Base-by-base conservation (phyloP, 2,329 filamentous ascomycete genomes). In the Colletotrichum liriopes region DNA sequence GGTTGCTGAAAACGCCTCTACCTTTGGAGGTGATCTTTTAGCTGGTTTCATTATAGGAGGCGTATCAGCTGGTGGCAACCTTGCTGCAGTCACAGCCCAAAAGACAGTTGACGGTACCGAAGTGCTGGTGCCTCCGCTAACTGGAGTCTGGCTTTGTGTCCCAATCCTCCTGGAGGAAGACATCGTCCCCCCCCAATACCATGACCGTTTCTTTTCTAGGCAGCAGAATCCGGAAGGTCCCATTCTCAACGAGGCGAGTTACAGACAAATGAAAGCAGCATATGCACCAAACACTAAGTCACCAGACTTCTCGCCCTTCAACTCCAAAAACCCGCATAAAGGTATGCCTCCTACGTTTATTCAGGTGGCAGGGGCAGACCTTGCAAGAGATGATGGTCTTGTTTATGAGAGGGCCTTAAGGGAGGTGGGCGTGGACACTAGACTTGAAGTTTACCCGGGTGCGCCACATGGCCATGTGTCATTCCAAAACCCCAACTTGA, bases 291-390 rank as follows among this genome's bases (percentile, higher is more conserved):
- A 84, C 54, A 71, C 77, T 3, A 56, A 71, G 0, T 81, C 79
- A 0, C 77, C 77, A 0, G 68, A 81, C 0, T 75, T 74, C 32
- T 80, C 78, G 12, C 80, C 82, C 1, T 76, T 84, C 20, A 78
- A 82, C 62, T 78, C 75, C 51, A 73, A 74, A 41, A 9, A 6
- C 39, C 39, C 39, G 39, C 79, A 83, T 65, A 72, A 74, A 12
- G 79, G 75, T 0, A 77, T 88, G 41, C 86, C 86, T 7, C 81
- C 80, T 0, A 82, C 84, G 0, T 89, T 87, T 75, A 77, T 90
- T 0, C 86, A 88, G 75, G 81, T 88, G 0, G 83, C 81, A 71
- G 88, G 87, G 14, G 72, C 85, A 70, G 88, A 90, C 76, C 83
- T 84, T 35, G 35, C 8, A 5, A 35, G 35, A 8, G 88, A 90